Evolutionary conservation across 164 flowering plant species (phyloP), one percentile per base, ranked within the genome.

Genomic region (Vitis rotundifolia): DNA sequence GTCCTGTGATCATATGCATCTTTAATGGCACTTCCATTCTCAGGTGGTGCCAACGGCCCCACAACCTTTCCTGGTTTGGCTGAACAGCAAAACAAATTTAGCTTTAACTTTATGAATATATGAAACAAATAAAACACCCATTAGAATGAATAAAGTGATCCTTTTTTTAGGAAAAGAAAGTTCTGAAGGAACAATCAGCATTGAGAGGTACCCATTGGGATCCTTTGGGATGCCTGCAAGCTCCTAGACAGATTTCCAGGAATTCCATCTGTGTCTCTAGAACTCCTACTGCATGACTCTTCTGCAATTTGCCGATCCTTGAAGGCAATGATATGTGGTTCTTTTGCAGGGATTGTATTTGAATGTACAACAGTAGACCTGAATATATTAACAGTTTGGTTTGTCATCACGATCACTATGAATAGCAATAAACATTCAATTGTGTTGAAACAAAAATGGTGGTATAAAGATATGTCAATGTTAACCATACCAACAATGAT

Each of bases 291-390:
- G 65, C 70, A 79, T 22, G 66, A 63, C 18, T 77, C 88, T 57
- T 85, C 85, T 47, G 66, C 60, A 59, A 63, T 62, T 68, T 73
- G 87, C 64, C 77, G 73, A 59, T 87, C 91, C 75, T 63, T 87
- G 9, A 19, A 73, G 59, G 73, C 65, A 66, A 68, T n/a, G 70
- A 54, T 75, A 15, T 73, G 69, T 22, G 83, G 91, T 29, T 86
- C 92, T 73, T 77, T 91, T 3, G 81, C 82, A 37, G 88, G 83
- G 22, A 82, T 69, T n/a, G 86, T 64, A 73, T 76, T 86, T 51
- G 97, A 87, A 80, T 88, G 93, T 28, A 93, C 88, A 70, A 88
- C 60, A 6, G 93, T 84, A 29, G 97, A 91, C 81, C 98, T 91
- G 85, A 64, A 77, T 59, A 68, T 10, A 67, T 60, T 26, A 64